These are phyloP conservation scores for Phytophthora pseudosyringae DNA, from an alignment of 352 stramenopile species.

Conservation along the genomic window DNA sequence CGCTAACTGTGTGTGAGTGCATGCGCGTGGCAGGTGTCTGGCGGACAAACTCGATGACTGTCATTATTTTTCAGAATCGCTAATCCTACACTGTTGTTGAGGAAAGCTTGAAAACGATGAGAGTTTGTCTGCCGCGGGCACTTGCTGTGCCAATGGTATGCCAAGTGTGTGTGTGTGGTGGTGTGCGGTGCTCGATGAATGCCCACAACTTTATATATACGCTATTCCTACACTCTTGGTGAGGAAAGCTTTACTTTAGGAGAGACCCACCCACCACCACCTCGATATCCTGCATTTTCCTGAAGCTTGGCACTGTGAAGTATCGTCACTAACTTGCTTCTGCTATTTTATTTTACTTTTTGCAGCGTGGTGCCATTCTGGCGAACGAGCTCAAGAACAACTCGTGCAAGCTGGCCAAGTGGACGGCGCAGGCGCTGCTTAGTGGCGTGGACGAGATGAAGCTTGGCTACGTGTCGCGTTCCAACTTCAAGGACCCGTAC, in stretches of 20 bases:
- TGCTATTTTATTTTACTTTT: conserved; percentile 17
- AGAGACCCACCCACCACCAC: conserved; percentile 30
- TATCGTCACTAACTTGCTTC: conserved; percentile 16
- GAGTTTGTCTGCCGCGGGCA: conserved; percentile 11
- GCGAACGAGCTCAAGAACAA: conserved; percentile 99
- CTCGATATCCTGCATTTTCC: conserved; percentile 8
- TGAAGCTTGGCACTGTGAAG: neutral
- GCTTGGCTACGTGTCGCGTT: conserved; percentile 96
- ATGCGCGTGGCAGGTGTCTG: neutral
- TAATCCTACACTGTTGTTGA: conserved; percentile 39
- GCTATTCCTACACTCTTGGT: conserved; percentile 59
- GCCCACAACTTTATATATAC: conserved; percentile 60
- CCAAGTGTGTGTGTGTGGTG: conserved; percentile 9
- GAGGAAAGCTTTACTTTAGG: conserved; percentile 38
- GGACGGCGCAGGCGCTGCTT: conserved; percentile 96
- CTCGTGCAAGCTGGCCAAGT: conserved; percentile 98
- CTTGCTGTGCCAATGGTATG: neutral
- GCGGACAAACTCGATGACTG: conserved; percentile 23
- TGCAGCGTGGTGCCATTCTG: conserved; percentile 95
- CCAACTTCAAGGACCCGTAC: conserved; percentile 94
- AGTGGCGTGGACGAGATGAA: conserved; percentile 98
- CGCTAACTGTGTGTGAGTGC: conserved; percentile 6
- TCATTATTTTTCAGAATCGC: conserved; percentile 35
- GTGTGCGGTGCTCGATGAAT: conserved; percentile 62
- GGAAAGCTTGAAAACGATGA: conserved; percentile 30